Conservation (phyloP, 495 filamentous ascomycete genomes). For the Pyronema domesticum region DNA sequence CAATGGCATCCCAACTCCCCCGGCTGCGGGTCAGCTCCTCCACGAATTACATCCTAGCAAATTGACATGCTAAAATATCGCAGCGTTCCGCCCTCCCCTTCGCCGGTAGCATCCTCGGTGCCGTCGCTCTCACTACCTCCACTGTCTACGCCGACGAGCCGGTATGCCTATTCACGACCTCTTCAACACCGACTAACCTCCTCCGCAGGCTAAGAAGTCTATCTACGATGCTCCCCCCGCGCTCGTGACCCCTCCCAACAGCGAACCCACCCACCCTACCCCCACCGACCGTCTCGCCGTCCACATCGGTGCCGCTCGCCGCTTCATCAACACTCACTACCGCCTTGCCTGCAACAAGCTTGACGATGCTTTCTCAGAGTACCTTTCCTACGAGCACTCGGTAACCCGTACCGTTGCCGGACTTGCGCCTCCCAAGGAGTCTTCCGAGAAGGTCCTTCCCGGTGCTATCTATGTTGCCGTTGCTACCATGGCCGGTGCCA, state of each 20-base stretch:
- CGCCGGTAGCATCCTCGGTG: conserved; percentile 3
- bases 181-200: conserved; percentile 1
- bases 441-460: conserved; percentile 67
- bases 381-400: conserved; percentile 61
- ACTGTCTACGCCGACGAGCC: conserved; percentile 13
- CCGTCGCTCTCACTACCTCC: conserved; percentile 10
- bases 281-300: conserved; percentile 78
- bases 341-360: conserved; percentile 54
- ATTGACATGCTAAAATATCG: conserved; percentile 1
- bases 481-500: conserved; percentile 77
- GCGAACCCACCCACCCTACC: conserved; percentile 35
- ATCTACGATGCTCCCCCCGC: conserved; percentile 63
- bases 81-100: conserved; percentile 8
- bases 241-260: conserved; percentile 11
- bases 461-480: conserved; percentile 80
- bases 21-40: conserved; percentile 7
- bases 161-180: background rate
- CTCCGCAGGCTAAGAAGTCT: conserved; percentile 42
- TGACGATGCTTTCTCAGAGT: conserved; percentile 54
- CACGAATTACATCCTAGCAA: background rate
- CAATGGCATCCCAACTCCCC: conserved; percentile 14
- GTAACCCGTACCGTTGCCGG: conserved; percentile 74
- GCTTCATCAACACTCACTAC: conserved; percentile 60
- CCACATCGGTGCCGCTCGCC: conserved; percentile 63
- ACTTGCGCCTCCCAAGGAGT: conserved; percentile 65